Conservation (phyloP, 2,329 filamentous ascomycete species). For the Pseudonectria buxi region DNA sequence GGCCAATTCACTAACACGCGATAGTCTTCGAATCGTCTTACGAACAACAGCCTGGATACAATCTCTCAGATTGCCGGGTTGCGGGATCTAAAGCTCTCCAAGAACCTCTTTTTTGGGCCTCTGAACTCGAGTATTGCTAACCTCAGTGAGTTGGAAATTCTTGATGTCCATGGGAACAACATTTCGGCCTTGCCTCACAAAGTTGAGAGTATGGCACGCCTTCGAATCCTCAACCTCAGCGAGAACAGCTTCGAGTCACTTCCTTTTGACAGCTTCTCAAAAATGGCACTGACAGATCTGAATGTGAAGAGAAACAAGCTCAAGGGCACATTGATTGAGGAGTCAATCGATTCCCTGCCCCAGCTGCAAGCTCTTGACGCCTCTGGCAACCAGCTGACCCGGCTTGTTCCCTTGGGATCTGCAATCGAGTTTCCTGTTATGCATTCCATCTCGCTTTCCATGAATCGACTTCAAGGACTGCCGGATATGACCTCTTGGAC, state of each 20-base stretch:
- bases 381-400: constrained; percentile 64
- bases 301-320: constrained; percentile 73
- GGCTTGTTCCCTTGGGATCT: constrained; percentile 38
- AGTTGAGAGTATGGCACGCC: constrained; percentile 57
- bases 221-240: constrained; percentile 72
- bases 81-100: constrained; percentile 72
- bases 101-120: constrained; percentile 66
- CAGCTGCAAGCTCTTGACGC: constrained; percentile 71
- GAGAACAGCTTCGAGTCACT: constrained; percentile 69
- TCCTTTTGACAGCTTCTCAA: constrained; percentile 61
- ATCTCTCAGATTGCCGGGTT: constrained; percentile 67
- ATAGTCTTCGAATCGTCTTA: constrained; percentile 74
- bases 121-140: constrained; percentile 57
- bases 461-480: constrained; percentile 68
- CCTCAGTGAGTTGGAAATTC: constrained; percentile 64
- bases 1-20: constrained; percentile 12
- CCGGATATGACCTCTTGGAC: constrained; percentile 71
- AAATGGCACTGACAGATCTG: constrained; percentile 66
- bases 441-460: constrained; percentile 67
- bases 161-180: constrained; percentile 78
- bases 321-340: constrained; percentile 62
- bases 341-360: constrained; percentile 49
- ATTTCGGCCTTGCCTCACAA: constrained; percentile 63
- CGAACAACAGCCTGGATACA: constrained; percentile 63
- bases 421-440: constrained; percentile 62